These are phyloP conservation scores for Colletotrichum orbiculare DNA, from an alignment of 2,329 filamentous ascomycete species.

Conservation along the genomic window DNA sequence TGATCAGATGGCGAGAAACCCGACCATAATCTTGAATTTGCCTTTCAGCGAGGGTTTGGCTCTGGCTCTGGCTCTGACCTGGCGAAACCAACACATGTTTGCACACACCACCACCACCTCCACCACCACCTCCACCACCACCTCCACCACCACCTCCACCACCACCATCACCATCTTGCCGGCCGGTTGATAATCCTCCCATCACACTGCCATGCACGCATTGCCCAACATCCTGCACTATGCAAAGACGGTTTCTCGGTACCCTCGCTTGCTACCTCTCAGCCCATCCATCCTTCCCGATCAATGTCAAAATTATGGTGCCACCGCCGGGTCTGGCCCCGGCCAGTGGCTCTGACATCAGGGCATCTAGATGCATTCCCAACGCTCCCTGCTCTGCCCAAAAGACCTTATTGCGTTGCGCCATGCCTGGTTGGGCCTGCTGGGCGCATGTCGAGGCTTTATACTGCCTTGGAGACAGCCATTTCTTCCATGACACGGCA, in stretches of 20 bases:
- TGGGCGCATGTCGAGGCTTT: conserved; percentile 19
- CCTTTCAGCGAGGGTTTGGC: not conserved
- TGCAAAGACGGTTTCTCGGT: conserved; percentile 5
- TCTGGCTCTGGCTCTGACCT: too few relatives aligned
- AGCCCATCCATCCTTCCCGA: conserved; percentile 12
- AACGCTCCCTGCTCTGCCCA: not conserved
- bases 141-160: too few relatives aligned
- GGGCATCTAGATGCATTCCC: conserved; percentile 1
- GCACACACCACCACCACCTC: too few relatives aligned
- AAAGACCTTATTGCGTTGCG: not conserved
- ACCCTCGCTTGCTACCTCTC: not conserved
- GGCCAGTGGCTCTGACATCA: conserved; percentile 18
- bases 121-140: too few relatives aligned
- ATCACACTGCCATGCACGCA: not conserved
- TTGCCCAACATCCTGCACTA: not conserved
- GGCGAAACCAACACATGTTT: not conserved
- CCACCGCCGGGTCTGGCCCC: conserved; percentile 8
- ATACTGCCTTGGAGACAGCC: conserved; percentile 8
- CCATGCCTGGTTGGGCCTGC: not conserved
- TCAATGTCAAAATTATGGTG: conserved; percentile 10
- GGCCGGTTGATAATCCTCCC: too few relatives aligned
- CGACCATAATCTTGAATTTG: conserved; percentile 7
- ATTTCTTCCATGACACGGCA: conserved; percentile 11
- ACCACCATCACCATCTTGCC: not conserved
- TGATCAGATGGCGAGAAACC: conserved; percentile 29